Evolutionary conservation across 495 filamentous ascomycete genomes (phyloP).

Genomic region (Zalerion maritima): DNA sequence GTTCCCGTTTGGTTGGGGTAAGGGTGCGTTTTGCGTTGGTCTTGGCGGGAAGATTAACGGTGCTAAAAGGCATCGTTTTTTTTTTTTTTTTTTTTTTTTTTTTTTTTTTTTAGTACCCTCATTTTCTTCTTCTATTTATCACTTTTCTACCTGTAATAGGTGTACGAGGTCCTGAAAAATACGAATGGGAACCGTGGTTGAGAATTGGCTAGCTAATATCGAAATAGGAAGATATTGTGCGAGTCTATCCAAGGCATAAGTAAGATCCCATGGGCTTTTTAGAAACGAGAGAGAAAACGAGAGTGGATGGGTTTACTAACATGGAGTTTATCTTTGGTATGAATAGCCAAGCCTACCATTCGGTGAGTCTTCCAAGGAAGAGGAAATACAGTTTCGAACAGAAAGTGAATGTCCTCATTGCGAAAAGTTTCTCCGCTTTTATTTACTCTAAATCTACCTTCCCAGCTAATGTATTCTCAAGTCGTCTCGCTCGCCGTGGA

Average conservation of each 20-base stretch:
- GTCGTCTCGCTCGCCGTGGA: conserved; percentile 64
- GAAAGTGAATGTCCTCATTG: conserved; percentile 1
- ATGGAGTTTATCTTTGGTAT: conserved; percentile 5
- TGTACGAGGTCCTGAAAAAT: conserved; percentile 1
- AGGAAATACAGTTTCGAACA: conserved; percentile 1
- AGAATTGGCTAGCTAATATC: background rate
- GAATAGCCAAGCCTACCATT: conserved; percentile 47
- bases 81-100: no score
- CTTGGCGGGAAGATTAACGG: no score
- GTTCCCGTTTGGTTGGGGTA: no score
- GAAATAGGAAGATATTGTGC: conserved; percentile 39
- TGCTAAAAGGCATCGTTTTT: no score
- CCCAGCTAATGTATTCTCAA: conserved; percentile 14
- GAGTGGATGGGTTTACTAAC: conserved; percentile 6
- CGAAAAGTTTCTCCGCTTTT: background rate
- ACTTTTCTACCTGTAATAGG: no score
- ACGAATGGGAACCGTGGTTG: background rate
- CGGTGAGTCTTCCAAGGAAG: conserved; percentile 32
- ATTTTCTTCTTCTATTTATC: no score
- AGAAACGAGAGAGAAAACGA: conserved; percentile 2
- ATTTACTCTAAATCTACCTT: conserved; percentile 6
- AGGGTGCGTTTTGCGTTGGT: no score
- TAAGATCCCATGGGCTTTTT: conserved; percentile 21
- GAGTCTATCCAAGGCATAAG: conserved; percentile 52
- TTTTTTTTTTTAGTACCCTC: no score